Evolutionary conservation across 1,284 basidiomycete species (phyloP), one percentile per base, ranked within the genome.

Genomic region (Boletus austroedulis): DNA sequence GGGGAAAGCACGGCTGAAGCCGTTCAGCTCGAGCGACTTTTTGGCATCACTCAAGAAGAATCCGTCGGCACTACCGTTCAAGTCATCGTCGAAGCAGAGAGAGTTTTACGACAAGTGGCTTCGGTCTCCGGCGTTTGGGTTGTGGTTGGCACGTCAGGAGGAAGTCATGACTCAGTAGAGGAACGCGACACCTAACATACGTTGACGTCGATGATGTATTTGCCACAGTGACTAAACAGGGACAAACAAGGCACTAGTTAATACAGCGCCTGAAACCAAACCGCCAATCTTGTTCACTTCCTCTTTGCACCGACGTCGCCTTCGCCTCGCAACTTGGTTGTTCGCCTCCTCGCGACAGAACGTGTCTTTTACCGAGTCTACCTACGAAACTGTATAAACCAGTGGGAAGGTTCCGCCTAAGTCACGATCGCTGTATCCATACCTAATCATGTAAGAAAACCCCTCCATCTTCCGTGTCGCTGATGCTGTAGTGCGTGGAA

Each of bases 1-100:
- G 12, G 60, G 63, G 3, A 50, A 56, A 21, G 50, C 62, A 10
- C 75, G 82, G 19, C 76, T 94, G 58, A 89, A 87, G 64, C 84
- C 92, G 0, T 99, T 98, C 75, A 93, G 86, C 65, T 77, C 85
- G 32, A 78, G 79, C 4, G 81, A 86, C 50, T 98, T 98, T 74
- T 82, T 98, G 47, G 79, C 83, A 8, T 95, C 91, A 10, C 80
- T 98, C 26, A 92, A 90, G 67, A 77, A 83, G 1, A 83, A 91
- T 67, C 94, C 94, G 0, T 83, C 86, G 45, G 82, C 88, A 3
- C 75, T 95, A 5, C 85, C 88, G 4, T 95, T 95, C 77, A 84
- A 85, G 60, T 87, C 85, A 11, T 75, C 76, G 9, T 75, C 77
- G 46, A 86, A 84, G 65, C 80, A 84, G 62, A 81, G 74, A 45